Base-by-base conservation (phyloP, 805 yeast genomes). In the Metschnikowia hibisci region DNA sequence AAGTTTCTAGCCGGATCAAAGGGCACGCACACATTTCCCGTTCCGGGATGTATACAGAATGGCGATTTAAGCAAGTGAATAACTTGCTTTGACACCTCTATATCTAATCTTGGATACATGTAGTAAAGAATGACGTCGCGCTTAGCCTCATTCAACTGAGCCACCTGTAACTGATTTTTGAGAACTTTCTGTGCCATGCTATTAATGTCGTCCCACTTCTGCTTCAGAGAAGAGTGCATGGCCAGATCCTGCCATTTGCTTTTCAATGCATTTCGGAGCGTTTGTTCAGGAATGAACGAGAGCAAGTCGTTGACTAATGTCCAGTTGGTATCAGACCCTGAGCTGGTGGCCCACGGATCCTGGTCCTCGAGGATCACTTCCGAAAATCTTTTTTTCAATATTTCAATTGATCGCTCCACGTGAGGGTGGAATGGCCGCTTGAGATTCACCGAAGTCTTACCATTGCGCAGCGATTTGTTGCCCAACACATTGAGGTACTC, bases 1-100 rank as follows among this genome's bases (percentile, higher is more conserved):
- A 70, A 51, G 48, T 68, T 69, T 31, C 66, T 58, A 4, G 49
- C 43, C 1, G 82, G 81, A 53, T 78, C 80, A 50, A 79, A 84
- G 0, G 98, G 96, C 6, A 93, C 96, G 77, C 98, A 93, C 3
- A 93, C 86, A 55, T 87, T 84, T 6, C 96, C 96, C 0, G 99
- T 93, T 2, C 88, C 82, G 2, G 99, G 99, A 62, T 93, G 99
- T 33, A 93, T 82, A 69, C 98, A 91, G 62, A 93, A 93, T 13
- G 99, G 99, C 1, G 97, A 86, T 61, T 93, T 93, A 55, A 93
- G 76, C 65, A 93, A 81, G 70, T 93, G 99, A 66, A 82, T 87
- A 57, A 90, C 73, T 61, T 86, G 93, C 52, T 83, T 77, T 6
- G 98, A 85, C 28, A 93, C 99, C 63, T 90, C 95, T 38, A 86